Percentiles rank a stretch among this genome's conserved stretches.
These are phyloP conservation scores for Xylaria intraflava DNA, from an alignment of 495 filamentous ascomycete genomes.

Conservation along the genomic window DNA sequence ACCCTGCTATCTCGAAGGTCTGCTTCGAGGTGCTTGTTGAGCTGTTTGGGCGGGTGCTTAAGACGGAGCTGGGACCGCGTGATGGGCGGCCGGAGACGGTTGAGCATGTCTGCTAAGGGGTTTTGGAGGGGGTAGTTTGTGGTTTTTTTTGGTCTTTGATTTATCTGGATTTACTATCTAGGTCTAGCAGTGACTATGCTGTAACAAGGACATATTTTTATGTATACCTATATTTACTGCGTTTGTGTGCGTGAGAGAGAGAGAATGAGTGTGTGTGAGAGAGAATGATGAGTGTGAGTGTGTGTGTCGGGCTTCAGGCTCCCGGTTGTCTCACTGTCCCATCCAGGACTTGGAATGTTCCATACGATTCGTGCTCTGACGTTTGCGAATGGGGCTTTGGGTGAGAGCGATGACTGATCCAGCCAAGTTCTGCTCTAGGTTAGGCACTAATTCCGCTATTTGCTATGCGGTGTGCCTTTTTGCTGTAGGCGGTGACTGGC, in stretches of 20 bases:
- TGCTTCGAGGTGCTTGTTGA: constrained; percentile 90
- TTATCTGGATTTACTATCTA: no score
- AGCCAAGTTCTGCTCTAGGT: neutral
- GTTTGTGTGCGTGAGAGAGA: no score
- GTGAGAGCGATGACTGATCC: neutral
- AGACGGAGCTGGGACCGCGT: constrained; percentile 61
- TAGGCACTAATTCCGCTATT: no score
- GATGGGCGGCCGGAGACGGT: constrained; percentile 43
- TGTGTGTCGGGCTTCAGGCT: no score
- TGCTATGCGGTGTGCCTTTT: no score
- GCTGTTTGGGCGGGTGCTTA: constrained; percentile 72
- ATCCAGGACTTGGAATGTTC: constrained; percentile 7
- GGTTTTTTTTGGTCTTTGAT: neutral
- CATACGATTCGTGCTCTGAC: neutral
- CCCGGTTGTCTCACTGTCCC: neutral
- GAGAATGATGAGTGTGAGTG: no score
- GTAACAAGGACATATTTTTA: neutral
- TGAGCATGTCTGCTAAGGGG: constrained; percentile 52
- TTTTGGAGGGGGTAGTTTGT: neutral
- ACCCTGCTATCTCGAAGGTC: constrained; percentile 77
- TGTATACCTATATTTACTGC: no score
- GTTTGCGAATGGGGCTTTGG: constrained; percentile 1
- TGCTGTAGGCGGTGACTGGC: no score
- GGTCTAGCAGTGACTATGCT: neutral
- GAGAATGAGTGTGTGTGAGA: no score